Conservation (phyloP, 2,329 filamentous ascomycete species). For the Verticillium zaregamsianum region DNA sequence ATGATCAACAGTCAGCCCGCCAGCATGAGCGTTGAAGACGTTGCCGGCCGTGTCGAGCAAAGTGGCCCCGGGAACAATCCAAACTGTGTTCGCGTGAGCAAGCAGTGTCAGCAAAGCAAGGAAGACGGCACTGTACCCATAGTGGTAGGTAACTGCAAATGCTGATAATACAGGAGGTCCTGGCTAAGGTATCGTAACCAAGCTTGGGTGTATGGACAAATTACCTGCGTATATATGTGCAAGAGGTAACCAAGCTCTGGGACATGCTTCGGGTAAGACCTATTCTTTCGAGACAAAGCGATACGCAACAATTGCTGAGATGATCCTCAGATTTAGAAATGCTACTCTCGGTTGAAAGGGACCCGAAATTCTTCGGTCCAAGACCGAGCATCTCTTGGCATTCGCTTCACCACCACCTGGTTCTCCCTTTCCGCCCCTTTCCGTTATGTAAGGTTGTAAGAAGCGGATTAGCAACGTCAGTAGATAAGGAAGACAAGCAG, state of each 20-base stretch:
- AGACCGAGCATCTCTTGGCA: background rate
- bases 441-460: too few relatives aligned
- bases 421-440: background rate
- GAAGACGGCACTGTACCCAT: background rate
- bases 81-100: slow-evolving; percentile 18
- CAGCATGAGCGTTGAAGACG: slow-evolving; percentile 57
- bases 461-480: too few relatives aligned
- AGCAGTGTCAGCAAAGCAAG: background rate
- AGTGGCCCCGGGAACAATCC: slow-evolving; percentile 56
- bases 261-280: background rate
- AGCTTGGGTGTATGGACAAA: background rate
- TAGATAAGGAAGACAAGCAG: background rate
- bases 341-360: background rate
- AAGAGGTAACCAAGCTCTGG: background rate
- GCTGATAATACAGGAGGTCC: background rate
- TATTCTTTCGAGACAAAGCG: background rate
- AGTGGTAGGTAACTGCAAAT: background rate
- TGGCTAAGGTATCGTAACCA: background rate
- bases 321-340: background rate
- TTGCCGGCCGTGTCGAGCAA: slow-evolving; percentile 57
- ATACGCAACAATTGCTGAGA: background rate
- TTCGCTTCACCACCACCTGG: background rate
- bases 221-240: background rate
- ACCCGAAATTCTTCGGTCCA: background rate
- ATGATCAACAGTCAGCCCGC: slow-evolving; percentile 46